phyloP scores from a whole-genome alignment of 2,329 filamentous ascomycete species.

The Capronia coronata region DNA sequence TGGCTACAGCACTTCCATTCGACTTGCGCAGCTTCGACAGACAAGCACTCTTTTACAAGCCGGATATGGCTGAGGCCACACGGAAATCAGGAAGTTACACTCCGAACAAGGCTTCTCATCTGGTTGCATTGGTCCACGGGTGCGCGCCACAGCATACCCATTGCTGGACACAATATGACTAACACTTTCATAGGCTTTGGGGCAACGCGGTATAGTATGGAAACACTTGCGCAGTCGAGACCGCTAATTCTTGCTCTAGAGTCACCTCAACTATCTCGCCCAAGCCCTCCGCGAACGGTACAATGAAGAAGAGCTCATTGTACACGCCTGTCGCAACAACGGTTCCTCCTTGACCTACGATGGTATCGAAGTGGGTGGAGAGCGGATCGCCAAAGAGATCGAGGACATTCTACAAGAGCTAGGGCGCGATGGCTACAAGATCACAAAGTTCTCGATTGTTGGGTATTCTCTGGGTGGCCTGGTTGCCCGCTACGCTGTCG shows the following conservation, averaged over 20 bases:
- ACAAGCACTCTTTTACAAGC: conserved; percentile 26
- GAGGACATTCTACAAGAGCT: conserved; percentile 52
- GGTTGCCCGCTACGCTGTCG: conserved; percentile 78
- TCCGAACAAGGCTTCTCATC: conserved; percentile 41
- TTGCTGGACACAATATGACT: conserved; percentile 2
- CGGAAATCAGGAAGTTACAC: conserved; percentile 20
- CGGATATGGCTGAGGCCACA: conserved; percentile 20
- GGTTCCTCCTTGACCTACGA: conserved; percentile 55
- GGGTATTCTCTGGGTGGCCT: conserved; percentile 88
- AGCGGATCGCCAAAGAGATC: conserved; percentile 58
- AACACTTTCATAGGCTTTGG: conserved; percentile 46
- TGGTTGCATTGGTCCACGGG: conserved; percentile 59
- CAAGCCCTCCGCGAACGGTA: conserved; percentile 47
- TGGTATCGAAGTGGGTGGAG: conserved; percentile 62
- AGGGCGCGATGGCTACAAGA: conserved; percentile 57
- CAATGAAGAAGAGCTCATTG: conserved; percentile 47
- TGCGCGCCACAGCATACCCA: conserved; percentile 32
- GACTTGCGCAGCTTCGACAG: conserved; percentile 29
- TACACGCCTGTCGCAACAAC: conserved; percentile 52
- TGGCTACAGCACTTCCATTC: conserved; percentile 28
- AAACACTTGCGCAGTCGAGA: neutral
- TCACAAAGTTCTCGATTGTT: conserved; percentile 76
- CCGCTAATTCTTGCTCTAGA: conserved; percentile 10
- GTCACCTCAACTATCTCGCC: conserved; percentile 51
- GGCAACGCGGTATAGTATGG: conserved; percentile 40